A percentile compares a stretch with the other conserved stretches of the same genome.
phyloP scores from a whole-genome alignment of 139 green algal genomes.

The Chlamydomonas eustigma region DNA sequence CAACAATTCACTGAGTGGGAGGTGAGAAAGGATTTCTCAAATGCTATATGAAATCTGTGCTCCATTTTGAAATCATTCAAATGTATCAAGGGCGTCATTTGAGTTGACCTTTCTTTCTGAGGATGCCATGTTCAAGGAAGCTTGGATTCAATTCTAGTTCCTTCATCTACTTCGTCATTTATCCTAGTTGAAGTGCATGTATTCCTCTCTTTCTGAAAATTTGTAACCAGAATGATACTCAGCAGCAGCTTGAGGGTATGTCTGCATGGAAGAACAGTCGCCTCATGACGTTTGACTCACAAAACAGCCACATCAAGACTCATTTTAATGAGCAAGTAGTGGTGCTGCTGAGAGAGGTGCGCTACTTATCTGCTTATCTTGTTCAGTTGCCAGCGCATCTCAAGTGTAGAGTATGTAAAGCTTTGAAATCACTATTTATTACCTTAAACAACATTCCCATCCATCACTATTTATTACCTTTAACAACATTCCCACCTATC shows the following conservation, averaged over 20 bases:
- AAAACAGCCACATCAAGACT: conserved; percentile 62
- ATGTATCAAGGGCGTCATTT: no score
- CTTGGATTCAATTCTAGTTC: no score
- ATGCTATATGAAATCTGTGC: no score
- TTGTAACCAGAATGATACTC: conserved; percentile 30
- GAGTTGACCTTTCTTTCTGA: no score
- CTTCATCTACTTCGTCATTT: no score
- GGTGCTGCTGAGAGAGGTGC: conserved; percentile 58
- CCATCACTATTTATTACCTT: no score
- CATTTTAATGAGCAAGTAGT: conserved; percentile 74
- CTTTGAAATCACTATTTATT: no score
- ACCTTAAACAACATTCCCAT: no score
- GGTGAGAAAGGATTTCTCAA: neutral
- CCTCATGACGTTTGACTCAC: conserved; percentile 70
- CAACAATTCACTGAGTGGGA: conserved; percentile 28
- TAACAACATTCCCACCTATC: no score
- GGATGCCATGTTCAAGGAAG: no score
- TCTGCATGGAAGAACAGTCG: conserved; percentile 57
- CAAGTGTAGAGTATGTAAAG: no score
- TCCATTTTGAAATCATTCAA: no score
- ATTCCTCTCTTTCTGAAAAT: neutral
- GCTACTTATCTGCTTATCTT: conserved; percentile 5
- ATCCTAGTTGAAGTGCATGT: neutral
- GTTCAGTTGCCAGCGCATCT: neutral
- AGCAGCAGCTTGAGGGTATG: conserved; percentile 50